These are phyloP conservation scores for Penicillium salamii DNA, from an alignment of 495 filamentous ascomycete genomes.

Conservation along the genomic window DNA sequence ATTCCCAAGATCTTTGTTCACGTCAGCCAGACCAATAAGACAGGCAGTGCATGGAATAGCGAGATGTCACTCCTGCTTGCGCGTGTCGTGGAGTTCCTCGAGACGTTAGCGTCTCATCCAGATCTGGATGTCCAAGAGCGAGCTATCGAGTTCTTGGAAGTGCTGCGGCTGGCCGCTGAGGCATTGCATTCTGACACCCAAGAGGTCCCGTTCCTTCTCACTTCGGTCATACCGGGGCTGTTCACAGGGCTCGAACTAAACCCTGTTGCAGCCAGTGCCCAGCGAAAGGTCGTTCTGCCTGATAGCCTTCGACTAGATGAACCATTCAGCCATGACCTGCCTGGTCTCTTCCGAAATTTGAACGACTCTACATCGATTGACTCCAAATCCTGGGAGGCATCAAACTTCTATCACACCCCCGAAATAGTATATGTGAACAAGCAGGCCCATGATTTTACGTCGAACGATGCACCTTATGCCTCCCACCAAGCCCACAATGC, in stretches of 20 bases:
- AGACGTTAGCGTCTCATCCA: conserved; percentile 73
- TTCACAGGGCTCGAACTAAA: conserved; percentile 86
- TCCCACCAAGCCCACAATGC: conserved; percentile 65
- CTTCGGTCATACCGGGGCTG: conserved; percentile 81
- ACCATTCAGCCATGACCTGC: conserved; percentile 76
- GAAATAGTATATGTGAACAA: conserved; percentile 33
- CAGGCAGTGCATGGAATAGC: conserved; percentile 68
- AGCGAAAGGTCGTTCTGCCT: conserved; percentile 82
- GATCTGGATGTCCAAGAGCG: conserved; percentile 95
- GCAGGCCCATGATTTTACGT: conserved; percentile 15
- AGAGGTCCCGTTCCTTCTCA: conserved; percentile 75
- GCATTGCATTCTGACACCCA: conserved; percentile 64
- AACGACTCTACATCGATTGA: not conserved
- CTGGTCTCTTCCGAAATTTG: conserved; percentile 47
- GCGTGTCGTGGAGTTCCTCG: conserved; percentile 75
- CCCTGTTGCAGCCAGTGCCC: conserved; percentile 78
- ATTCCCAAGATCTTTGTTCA: conserved; percentile 76
- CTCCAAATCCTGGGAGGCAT: conserved; percentile 29
- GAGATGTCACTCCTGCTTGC: conserved; percentile 72
- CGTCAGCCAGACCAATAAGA: conserved; percentile 52
- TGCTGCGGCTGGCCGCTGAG: conserved; percentile 80
- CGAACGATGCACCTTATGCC: conserved; percentile 11
- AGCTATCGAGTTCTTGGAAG: conserved; percentile 85
- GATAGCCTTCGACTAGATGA: conserved; percentile 68
- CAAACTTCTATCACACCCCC: conserved; percentile 64